phyloP scores from a whole-genome alignment of 257 asterid genomes.

The Solanum infundibuliforme region DNA sequence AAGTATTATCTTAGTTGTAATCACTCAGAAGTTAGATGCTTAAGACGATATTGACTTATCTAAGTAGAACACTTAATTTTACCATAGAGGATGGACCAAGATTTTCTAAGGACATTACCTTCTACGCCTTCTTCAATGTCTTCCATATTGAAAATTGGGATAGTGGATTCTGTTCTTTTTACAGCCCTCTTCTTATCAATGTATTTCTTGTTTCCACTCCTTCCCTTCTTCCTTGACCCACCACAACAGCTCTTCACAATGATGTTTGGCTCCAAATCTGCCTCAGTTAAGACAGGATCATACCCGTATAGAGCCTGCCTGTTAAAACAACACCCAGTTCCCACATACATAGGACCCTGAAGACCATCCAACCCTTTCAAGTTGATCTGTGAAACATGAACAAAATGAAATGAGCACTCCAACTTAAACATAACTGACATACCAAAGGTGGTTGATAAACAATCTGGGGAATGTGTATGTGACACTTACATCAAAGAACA shows the following conservation, averaged over 20 bases:
- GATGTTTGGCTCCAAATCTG: constrained; percentile 69
- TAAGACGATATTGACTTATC: not conserved
- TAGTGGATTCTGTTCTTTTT: constrained; percentile 72
- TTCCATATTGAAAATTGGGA: constrained; percentile 73
- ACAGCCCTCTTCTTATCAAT: constrained; percentile 61
- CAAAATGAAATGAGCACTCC: not conserved
- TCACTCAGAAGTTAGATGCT: not conserved
- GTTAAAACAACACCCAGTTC: constrained; percentile 92
- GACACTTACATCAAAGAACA: constrained; percentile 34
- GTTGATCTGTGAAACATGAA: constrained; percentile 46
- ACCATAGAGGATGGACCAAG: not conserved
- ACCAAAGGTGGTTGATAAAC: not conserved
- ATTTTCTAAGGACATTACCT: constrained; percentile 30
- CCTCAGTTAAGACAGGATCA: constrained; percentile 74
- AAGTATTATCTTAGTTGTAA: not conserved
- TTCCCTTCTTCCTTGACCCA: constrained; percentile 63
- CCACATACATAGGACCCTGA: constrained; percentile 93
- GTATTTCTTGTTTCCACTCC: constrained; percentile 50
- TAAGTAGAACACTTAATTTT: not conserved
- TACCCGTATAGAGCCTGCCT: constrained; percentile 84
- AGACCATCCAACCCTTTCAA: constrained; percentile 89
- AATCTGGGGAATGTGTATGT: not conserved
- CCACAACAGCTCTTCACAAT: constrained; percentile 74
- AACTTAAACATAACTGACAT: not conserved
- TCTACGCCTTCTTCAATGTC: constrained; percentile 85